These are phyloP conservation scores for Wickerhamiella nectarea DNA, from an alignment of 805 yeast genomes.

Conservation along the genomic window DNA sequence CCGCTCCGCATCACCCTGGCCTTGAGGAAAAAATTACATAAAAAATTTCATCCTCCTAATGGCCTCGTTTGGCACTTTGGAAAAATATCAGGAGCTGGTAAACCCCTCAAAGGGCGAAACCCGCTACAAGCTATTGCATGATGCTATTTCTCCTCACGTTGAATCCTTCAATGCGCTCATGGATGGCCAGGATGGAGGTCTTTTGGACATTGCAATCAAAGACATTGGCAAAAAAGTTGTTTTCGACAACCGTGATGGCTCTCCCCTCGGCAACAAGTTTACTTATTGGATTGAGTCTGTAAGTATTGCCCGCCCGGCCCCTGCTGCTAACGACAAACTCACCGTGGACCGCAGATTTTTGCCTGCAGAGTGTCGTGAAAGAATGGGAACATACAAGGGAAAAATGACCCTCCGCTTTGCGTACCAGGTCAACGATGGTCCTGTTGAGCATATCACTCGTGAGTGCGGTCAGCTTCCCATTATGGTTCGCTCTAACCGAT, in stretches of 20 bases:
- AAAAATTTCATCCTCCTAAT: slow-evolving; percentile 8
- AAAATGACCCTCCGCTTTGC: slow-evolving; percentile 62
- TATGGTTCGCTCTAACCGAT: slow-evolving; percentile 82
- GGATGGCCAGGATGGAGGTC: slow-evolving; percentile 75
- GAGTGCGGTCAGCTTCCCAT: slow-evolving; percentile 86
- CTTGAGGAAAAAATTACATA: slow-evolving; percentile 5
- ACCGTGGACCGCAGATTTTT: slow-evolving; percentile 64
- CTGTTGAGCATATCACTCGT: slow-evolving; percentile 62
- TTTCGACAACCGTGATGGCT: slow-evolving; percentile 62
- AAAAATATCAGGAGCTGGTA: slow-evolving; percentile 70
- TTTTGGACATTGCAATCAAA: slow-evolving; percentile 68
- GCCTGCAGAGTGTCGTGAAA: slow-evolving; percentile 84
- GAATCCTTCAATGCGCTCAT: slow-evolving; percentile 94
- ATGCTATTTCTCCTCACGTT: slow-evolving; percentile 88
- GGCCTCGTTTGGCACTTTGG: slow-evolving; percentile 58
- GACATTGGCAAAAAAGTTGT: slow-evolving; percentile 81
- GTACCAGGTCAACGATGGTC: slow-evolving; percentile 83
- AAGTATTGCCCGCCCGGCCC: slow-evolving; percentile 75
- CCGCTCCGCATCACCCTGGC: too few species aligned
- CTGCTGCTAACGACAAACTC: slow-evolving; percentile 53
- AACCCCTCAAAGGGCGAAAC: slow-evolving; percentile 82
- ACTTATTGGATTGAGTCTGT: slow-evolving; percentile 75
- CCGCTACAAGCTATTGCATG: slow-evolving; percentile 67
- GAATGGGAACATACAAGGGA: slow-evolving; percentile 71
- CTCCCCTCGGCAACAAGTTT: slow-evolving; percentile 72